Evolutionary conservation across 352 stramenopile genomes (phyloP), one percentile per base, ranked within the genome.

Genomic region (Phytophthora crassamura): DNA sequence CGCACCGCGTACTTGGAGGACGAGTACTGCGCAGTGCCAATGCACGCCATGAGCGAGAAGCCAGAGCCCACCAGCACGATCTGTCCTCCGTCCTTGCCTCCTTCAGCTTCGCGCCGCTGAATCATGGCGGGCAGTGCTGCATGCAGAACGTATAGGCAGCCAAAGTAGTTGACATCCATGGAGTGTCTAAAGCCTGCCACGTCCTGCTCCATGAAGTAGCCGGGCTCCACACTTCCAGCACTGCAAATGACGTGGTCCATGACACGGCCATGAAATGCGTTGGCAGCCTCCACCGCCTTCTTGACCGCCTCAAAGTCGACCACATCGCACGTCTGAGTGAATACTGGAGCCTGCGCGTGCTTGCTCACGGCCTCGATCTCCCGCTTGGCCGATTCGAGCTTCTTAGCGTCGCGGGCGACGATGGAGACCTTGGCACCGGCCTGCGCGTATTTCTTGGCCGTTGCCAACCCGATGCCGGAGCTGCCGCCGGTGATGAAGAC

Each of bases 121-220:
- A 77, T 51, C 78, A 90, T 88, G 10, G 65, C 60, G 30, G 78
- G 76, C 48, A 90, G 34, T 18, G 77, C 74, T 5, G 81, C 78
- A 33, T 78, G 72, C 32, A 85, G 55, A 3, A 72, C 67, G 46
- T 88, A 67, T 4, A 90, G 53, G 11, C 67, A 66, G 3, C 79
- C 82, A 22, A 90, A 83, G 68, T 82, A 89, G 67, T 89, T 89
- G 59, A 88, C 58, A 38, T 89, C 77, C 73, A 90, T 85, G 32
- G 72, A 62, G 8, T 64, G 67, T n/a, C 32, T 59, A 53, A 82
- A 80, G 0, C 70, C 53, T 15, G 43, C 33, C 7, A 86, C 64
- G 32, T 77, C 57, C 32, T 88, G 77, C 1, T 86, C 73, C n/a
- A 87, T 55, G 47, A 91, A 88, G 46, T 86, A 89, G 0, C 75